Base-by-base conservation (phyloP, 495 filamentous ascomycete species). In the Paragyromitra xinjiangensis region DNA sequence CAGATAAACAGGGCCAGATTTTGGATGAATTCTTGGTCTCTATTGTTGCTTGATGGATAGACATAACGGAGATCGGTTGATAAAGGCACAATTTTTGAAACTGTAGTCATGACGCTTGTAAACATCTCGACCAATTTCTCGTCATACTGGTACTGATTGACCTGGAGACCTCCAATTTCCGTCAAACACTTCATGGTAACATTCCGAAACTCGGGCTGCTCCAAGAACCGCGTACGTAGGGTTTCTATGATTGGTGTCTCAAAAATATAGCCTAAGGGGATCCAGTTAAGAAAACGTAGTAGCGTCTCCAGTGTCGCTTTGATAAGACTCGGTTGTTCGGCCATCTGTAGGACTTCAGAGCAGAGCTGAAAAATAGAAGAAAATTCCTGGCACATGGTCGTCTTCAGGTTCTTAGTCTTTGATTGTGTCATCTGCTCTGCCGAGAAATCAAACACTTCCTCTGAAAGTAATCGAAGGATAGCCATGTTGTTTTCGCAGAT, bases 401-500 rank as follows among this genome's bases (percentile, higher is more conserved):
- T 94, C 86, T 99, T 99, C 55, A 99, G 85, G 79, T 97, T 97
- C 81, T 94, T 90, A 26, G 94, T 95, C 87, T 98, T 99, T 34
- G 90, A 89, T 39, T 94, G 97, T 12, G 96, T 99, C 95, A 98
- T 97, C 83, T 97, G 94, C 78, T 98, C 95, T 64, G 95, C 94
- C 6, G 96, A 98, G 83, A 94, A 99, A 84, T 99, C 95, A 82
- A 99, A 98, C 6, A 98, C 95, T 84, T 98, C 95, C 83, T 99
- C 95, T 9, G 95, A 98, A 48, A 99, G 88, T 77, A 99, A 86
- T 59, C 96, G 91, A 50, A 99, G 90, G 73, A 99, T 98, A 53
- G 91, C 93, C 96, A 99, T 99, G 85, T 99, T 99, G 86, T 99
- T 99, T 85, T 99, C 95, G 86, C 95, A 99, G 80, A 98, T 95